Base-by-base conservation (phyloP, 306 rosid species). In the Macrotyloma uniflorum region DNA sequence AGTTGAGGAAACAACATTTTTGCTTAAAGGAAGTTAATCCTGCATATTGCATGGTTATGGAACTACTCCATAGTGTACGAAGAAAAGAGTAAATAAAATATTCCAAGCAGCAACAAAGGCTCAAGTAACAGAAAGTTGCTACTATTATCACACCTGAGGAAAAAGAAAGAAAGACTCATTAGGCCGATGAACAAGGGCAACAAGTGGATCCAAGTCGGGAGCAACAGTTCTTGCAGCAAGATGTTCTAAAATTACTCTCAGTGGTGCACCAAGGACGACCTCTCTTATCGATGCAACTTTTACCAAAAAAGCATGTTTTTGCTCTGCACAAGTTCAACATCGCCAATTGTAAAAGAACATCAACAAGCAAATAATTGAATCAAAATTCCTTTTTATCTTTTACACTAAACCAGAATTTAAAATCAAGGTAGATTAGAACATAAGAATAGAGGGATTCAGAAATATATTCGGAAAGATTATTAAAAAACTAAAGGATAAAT, bases 181-280 rank as follows among this genome's bases (percentile, higher is more conserved):
- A 24, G 97, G 93, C 72, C 98, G 93, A 86, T 95, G 98, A 84
- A 93, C 92, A 70, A 93, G 93, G 75, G 98, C 93, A 71, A 91
- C 93, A 84, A 87, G 89, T 20, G 79, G 83, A 74, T 80, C 88
- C 66, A 86, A 22, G 79, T 81, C 82, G 0, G 88, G 70, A 67
- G 87, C 89, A 88, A 84, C 81, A 38, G 79, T 85, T 78, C 93
- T 92, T 0, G 80, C 80, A 82, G 85, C 88, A 69, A 95, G 97
- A 58, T 87, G 88, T 79, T 91, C 84, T 61, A 95, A 85, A 85
- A 91, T 76, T 68, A 87, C 84, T 89, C 96, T 85, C 77, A 95
- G 75, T 40, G 98, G 98, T 77, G 98, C 98, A 51, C 98, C 98
- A 53, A 95, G 96, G 79, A 95, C 98, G 49, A 91, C 97, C 83